A percentile compares a stretch with the other conserved stretches of the same genome.
Conservation (phyloP, 208 protist species). For the Wallacemonas rigidus region DNA sequence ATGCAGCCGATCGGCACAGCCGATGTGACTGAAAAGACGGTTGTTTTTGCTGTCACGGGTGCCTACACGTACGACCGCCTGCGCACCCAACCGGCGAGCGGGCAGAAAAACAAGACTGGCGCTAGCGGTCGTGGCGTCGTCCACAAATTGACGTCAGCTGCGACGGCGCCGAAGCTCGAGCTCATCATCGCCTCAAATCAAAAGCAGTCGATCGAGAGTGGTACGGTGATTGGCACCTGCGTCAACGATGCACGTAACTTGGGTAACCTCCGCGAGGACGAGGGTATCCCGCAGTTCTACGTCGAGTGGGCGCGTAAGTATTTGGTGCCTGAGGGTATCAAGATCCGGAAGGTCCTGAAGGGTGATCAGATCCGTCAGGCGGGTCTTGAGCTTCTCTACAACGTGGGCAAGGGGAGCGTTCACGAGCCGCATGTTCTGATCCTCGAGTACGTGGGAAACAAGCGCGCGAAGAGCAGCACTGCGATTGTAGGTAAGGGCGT, state of each 20-base stretch:
- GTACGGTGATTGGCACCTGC: conserved; percentile 67
- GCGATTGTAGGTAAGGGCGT: conserved; percentile 91
- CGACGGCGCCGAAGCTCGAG: conserved; percentile 27
- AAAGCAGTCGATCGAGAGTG: conserved; percentile 48
- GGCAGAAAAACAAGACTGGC: conserved; percentile 2
- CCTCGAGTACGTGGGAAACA: conserved; percentile 81
- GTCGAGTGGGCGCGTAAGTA: conserved; percentile 63
- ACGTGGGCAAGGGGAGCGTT: conserved; percentile 75
- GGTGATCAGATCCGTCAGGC: conserved; percentile 50
- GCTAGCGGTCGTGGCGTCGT: neutral
- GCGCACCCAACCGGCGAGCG: conserved; percentile 17
- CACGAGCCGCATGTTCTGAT: conserved; percentile 77
- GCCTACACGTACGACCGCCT: conserved; percentile 79
- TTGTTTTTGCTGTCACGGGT: conserved; percentile 67
- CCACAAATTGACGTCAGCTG: neutral
- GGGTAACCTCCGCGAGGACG: conserved; percentile 85
- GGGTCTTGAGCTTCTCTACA: conserved; percentile 78
- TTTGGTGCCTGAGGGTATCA: conserved; percentile 39
- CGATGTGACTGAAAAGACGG: conserved; percentile 73
- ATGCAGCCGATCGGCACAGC: conserved; percentile 31
- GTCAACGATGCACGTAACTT: conserved; percentile 82
- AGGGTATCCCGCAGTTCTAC: conserved; percentile 77
- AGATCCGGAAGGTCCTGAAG: conserved; percentile 56
- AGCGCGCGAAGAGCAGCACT: conserved; percentile 35
- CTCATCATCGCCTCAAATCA: conserved; percentile 46